A percentile compares a stretch with the other conserved stretches of the same genome.
phyloP scores from a whole-genome alignment of 345 rosid species.

The Carallia pectinifolia region DNA sequence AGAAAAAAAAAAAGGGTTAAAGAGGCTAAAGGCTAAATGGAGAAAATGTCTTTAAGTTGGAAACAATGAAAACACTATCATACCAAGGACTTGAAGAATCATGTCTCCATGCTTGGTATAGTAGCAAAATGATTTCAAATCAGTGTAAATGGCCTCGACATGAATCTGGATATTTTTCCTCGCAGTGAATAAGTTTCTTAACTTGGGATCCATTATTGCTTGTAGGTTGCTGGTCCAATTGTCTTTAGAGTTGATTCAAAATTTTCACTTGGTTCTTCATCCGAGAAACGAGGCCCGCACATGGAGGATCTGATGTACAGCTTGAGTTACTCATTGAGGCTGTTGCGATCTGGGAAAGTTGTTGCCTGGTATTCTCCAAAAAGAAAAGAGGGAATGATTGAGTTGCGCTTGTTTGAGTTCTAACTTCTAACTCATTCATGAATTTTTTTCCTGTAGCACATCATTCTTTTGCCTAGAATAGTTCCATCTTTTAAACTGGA shows the following conservation, averaged over 20 bases:
- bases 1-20: background rate
- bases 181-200: background rate
- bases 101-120: too few relatives aligned
- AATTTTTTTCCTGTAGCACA: background rate
- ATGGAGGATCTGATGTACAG: conserved; percentile 66
- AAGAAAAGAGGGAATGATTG: conserved; percentile 85
- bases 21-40: too few relatives aligned
- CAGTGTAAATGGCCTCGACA: too few relatives aligned
- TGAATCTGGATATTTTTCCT: too few relatives aligned
- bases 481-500: background rate
- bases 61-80: too few relatives aligned
- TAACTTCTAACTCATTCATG: conserved; percentile 37
- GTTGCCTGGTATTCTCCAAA: conserved; percentile 93
- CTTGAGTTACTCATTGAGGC: conserved; percentile 68
- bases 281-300: conserved; percentile 33
- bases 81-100: too few relatives aligned
- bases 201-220: conserved; percentile 1
- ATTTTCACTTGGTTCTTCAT: conserved; percentile 43
- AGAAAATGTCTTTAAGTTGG: too few relatives aligned
- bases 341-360: conserved; percentile 64
- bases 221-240: conserved; percentile 75
- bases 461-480: background rate
- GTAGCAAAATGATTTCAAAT: too few relatives aligned
- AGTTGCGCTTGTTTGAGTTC: conserved; percentile 71
- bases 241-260: conserved; percentile 61